Evolutionary conservation across 192 early-diverging fungal genomes (phyloP).

Genomic region (Coemansia sp.): DNA sequence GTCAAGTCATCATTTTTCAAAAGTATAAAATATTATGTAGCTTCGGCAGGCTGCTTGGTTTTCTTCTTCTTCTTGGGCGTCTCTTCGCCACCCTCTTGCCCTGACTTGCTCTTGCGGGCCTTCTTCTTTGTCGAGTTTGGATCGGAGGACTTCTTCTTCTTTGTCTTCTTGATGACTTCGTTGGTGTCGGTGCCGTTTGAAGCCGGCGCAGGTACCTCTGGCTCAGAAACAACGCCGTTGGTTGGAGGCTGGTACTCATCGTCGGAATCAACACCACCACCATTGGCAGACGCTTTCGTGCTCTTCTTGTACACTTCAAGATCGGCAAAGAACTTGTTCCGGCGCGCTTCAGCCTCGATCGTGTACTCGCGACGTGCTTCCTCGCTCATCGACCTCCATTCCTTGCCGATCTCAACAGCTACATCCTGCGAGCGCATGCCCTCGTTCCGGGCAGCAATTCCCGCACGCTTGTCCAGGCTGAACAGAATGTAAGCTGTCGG

Average conservation of each 20-base stretch:
- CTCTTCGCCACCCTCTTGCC: constrained; percentile 9
- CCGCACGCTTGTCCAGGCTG: constrained; percentile 19
- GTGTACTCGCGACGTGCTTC: constrained; percentile 23
- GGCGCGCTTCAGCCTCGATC: constrained; percentile 12
- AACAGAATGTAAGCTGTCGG: constrained; percentile 36
- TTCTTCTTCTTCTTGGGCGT: constrained; percentile 32
- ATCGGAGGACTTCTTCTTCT: constrained; percentile 21
- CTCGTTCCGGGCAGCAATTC: constrained; percentile 12
- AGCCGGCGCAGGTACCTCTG: neutral
- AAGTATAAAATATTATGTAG: neutral
- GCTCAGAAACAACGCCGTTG: neutral
- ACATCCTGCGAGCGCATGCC: constrained; percentile 21
- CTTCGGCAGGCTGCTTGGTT: constrained; percentile 4
- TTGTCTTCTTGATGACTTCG: constrained; percentile 15
- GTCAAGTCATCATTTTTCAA: constrained; percentile 2
- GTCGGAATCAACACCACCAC: neutral
- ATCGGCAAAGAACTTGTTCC: constrained; percentile 12
- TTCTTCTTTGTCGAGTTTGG: constrained; percentile 5
- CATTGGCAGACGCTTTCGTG: constrained; percentile 5
- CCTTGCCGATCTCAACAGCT: constrained; percentile 26
- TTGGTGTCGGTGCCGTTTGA: neutral
- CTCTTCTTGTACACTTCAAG: constrained; percentile 14
- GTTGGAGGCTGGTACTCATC: no score
- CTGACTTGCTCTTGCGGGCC: constrained; percentile 16
- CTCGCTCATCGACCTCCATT: constrained; percentile 17